phyloP scores from a whole-genome alignment of 2,329 filamentous ascomycete species.

The Colletotrichum gigasporum region DNA sequence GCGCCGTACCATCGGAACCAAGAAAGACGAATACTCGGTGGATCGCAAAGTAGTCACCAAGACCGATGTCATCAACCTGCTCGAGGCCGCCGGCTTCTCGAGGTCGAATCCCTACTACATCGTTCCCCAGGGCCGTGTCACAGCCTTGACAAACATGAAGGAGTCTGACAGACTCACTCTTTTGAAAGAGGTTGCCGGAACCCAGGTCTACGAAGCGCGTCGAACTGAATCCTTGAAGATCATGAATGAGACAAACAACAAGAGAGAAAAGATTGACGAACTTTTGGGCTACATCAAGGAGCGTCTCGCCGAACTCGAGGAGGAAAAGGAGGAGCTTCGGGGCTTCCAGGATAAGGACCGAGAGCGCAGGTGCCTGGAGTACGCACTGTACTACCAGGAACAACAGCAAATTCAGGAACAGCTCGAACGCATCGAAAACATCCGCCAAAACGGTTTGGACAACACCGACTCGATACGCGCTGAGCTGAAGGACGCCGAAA shows the following conservation, averaged over 20 bases:
- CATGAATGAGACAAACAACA: constrained; percentile 96
- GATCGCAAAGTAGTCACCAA: constrained; percentile 97
- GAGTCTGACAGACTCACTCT: constrained; percentile 89
- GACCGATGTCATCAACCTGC: constrained; percentile 90
- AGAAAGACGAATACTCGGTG: constrained; percentile 98
- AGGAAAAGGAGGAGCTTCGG: constrained; percentile 95
- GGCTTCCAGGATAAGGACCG: constrained; percentile 95
- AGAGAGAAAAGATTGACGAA: constrained; percentile 93
- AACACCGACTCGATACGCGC: constrained; percentile 84
- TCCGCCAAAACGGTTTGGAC: constrained; percentile 83
- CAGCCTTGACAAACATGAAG: constrained; percentile 98
- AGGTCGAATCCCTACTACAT: constrained; percentile 99
- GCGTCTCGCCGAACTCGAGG: constrained; percentile 87
- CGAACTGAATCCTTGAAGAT: constrained; percentile 94
- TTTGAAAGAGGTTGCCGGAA: constrained; percentile 97
- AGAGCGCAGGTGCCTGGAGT: constrained; percentile 90
- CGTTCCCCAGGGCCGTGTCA: constrained; percentile 96
- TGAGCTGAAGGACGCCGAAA: constrained; percentile 80
- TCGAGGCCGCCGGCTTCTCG: constrained; percentile 96
- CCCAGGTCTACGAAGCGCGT: constrained; percentile 94
- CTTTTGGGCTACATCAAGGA: constrained; percentile 92
- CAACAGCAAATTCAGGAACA: constrained; percentile 81
- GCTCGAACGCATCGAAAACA: constrained; percentile 84
- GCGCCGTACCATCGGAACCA: constrained; percentile 92
- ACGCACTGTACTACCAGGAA: constrained; percentile 91